A percentile compares a stretch with the other conserved stretches of the same genome.
phyloP scores from a whole-genome alignment of 2,329 filamentous ascomycete species.

The Colletotrichum siamense region DNA sequence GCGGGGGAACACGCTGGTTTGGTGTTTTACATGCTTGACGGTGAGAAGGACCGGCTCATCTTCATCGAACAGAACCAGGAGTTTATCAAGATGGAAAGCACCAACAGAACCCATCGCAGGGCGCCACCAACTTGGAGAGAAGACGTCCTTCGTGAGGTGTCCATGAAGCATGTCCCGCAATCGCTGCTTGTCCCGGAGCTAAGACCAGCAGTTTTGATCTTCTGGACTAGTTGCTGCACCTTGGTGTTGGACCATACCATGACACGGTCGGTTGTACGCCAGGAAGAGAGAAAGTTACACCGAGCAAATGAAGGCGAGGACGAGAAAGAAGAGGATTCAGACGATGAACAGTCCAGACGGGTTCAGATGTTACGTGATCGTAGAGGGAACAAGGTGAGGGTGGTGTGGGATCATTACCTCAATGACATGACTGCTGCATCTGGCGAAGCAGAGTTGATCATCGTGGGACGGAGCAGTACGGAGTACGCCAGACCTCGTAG shows the following conservation, averaged over 20 bases:
- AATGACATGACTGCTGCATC: neutral
- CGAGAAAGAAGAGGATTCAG: neutral
- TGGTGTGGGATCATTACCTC: neutral
- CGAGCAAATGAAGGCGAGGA: neutral
- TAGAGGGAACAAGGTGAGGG: neutral
- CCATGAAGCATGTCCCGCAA: rapidly evolving
- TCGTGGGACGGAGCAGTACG: neutral
- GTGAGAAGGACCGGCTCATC: neutral
- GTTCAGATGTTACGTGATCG: neutral
- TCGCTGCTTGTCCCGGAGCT: neutral
- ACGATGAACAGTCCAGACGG: neutral
- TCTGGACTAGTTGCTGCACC: neutral
- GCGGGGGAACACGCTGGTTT: neutral
- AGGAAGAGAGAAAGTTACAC: neutral
- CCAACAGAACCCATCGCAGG: neutral
- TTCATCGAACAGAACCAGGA: neutral
- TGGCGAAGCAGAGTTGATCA: neutral
- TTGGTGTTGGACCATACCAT: neutral
- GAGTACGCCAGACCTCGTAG: neutral
- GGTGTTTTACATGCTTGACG: neutral
- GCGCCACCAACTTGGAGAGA: neutral
- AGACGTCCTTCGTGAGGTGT: rapidly evolving
- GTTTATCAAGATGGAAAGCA: neutral
- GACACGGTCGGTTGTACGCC: neutral
- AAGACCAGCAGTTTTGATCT: neutral